Base-by-base conservation (phyloP, 305 asterid species). In the Fraxinus angustifolia region DNA sequence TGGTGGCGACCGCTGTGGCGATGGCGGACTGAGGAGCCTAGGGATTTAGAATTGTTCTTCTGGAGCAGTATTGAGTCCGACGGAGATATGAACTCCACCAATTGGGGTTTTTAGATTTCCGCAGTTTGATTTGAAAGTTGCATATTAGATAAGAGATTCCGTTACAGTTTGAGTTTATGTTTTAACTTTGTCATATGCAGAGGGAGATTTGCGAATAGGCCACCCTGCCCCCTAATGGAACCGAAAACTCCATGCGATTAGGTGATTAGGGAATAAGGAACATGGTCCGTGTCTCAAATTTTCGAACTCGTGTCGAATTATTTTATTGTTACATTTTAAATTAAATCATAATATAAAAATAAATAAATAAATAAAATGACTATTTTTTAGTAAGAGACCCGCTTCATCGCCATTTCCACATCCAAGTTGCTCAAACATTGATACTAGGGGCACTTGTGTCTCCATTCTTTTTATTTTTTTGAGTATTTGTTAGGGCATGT, bases 31-130 rank as follows among this genome's bases (percentile, higher is more conserved):
- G 67, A 53, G 78, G 35, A 38, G 78, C 58, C 35, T 75, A 78
- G 87, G 86, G 87, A 58, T 80, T 76, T 74, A 31, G 83, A 58
- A n/a, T 19, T 6, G 21, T n/a, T 58, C 10, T 17, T 58, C 10
- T 6, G 68, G 68, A 58, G 28, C 68, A 4, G 68, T 58, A n/a
- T 19, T 58, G 26, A n/a, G 68, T 56, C 28, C 10, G 21, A 53
- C 10, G 3, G 7, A 58, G 19, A 26, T n/a, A 34, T 34, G 23
- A n/a, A 17, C 17, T 53, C 19, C 8, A 1, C 23, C 62, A 53
- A 53, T 53, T n/a, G 23, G 62, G 7, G 19, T 4, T 6, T 0
- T 17, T 2, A 19, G 68, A 56, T n/a, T 56, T 17, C 67, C 19
- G 21, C 67, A 56, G 10, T 16, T 56, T 19, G 5, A 50, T 19